Conservation (phyloP, 2,329 filamentous ascomycete species). For the Exutisphaerella laricina region DNA sequence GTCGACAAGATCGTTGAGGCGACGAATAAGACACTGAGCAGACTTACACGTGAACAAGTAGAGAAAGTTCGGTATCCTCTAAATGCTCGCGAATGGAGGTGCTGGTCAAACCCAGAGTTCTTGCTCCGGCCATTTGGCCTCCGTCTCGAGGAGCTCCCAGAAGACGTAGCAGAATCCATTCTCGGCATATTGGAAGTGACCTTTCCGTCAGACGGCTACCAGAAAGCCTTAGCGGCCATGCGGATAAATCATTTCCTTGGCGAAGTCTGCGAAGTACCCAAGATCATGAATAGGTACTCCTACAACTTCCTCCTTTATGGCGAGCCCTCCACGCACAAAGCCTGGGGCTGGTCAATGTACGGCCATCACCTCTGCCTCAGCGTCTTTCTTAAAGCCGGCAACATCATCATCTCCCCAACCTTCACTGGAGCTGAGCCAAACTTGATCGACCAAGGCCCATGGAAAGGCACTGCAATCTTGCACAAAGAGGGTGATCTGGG, state of each 20-base stretch:
- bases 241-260: constrained; percentile 71
- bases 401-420: constrained; percentile 66
- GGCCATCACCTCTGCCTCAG: constrained; percentile 73
- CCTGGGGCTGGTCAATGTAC: constrained; percentile 72
- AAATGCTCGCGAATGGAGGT: constrained; percentile 66
- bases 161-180: constrained; percentile 44
- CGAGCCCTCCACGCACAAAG: constrained; percentile 48
- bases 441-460: constrained; percentile 59
- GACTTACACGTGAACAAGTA: constrained; percentile 48
- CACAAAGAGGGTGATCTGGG: constrained; percentile 60
- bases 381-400: constrained; percentile 58
- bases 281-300: constrained; percentile 66
- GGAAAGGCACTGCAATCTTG: constrained; percentile 61
- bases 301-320: constrained; percentile 69
- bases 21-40: constrained; percentile 42
- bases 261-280: constrained; percentile 55
- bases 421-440: constrained; percentile 81
- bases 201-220: constrained; percentile 64
- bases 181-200: constrained; percentile 53
- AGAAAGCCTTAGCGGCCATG: constrained; percentile 65
- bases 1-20: constrained; percentile 53
- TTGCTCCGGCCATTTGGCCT: constrained; percentile 63
- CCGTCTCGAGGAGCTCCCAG: constrained; percentile 59
- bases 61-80: constrained; percentile 54
- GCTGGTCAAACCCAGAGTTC: constrained; percentile 69